A percentile compares a stretch with the other conserved stretches of the same genome.
phyloP scores from a whole-genome alignment of 2,329 filamentous ascomycete genomes.

The Penicillium glabrum region DNA sequence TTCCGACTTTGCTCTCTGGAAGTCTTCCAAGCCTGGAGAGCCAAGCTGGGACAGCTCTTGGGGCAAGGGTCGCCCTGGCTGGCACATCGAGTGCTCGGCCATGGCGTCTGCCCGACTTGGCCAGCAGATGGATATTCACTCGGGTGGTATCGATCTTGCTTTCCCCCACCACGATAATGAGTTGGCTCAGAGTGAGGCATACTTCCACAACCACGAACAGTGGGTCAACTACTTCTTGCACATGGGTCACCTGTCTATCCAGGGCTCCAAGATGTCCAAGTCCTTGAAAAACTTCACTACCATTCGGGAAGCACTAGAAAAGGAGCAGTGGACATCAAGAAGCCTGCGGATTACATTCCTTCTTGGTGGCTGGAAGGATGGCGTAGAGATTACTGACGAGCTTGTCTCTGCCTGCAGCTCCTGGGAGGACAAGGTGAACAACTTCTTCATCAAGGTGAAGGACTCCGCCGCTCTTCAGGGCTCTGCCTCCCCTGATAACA shows the following conservation, averaged over 20 bases:
- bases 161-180: conserved; percentile 96
- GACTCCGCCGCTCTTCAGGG: conserved; percentile 41
- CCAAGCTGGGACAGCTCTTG: conserved; percentile 86
- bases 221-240: conserved; percentile 98
- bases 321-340: conserved; percentile 71
- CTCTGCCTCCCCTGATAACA: conserved; percentile 24
- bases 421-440: conserved; percentile 79
- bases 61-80: conserved; percentile 85
- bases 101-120: conserved; percentile 93
- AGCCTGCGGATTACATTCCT: conserved; percentile 83
- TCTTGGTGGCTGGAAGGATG: conserved; percentile 84
- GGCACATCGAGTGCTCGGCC: conserved; percentile 96
- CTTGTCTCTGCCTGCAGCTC: conserved; percentile 71
- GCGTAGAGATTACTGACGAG: conserved; percentile 85
- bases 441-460: conserved; percentile 63
- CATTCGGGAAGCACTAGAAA: conserved; percentile 74
- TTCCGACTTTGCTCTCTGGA: conserved; percentile 92
- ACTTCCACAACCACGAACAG: conserved; percentile 61
- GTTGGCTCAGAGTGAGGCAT: conserved; percentile 86
- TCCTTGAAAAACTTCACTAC: conserved; percentile 95
- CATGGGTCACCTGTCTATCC: conserved; percentile 88
- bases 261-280: conserved; percentile 94
- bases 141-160: conserved; percentile 84
- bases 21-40: conserved; percentile 86
- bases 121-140: conserved; percentile 85